Conservation (phyloP, 2,329 filamentous ascomycete species). For the Pseudocercospora pini-densiflorae region DNA sequence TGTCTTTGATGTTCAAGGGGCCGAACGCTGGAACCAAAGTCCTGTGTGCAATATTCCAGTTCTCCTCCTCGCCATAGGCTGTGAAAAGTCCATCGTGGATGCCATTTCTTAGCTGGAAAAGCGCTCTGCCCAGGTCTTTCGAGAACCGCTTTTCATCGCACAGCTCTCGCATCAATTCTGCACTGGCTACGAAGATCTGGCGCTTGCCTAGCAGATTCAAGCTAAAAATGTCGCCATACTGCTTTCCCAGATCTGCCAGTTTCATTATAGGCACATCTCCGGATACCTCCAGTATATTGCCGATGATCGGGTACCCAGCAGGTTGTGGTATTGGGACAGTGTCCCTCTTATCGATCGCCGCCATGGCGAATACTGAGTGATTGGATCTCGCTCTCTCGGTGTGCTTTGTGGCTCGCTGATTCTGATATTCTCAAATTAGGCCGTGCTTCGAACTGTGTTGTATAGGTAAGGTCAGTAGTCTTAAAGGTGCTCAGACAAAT, state of each 20-base stretch:
- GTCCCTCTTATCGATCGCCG: constrained; percentile 27
- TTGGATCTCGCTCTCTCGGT: no score
- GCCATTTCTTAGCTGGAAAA: constrained; percentile 63
- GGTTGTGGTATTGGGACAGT: constrained; percentile 62
- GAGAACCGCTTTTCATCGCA: constrained; percentile 55
- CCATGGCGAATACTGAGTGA: constrained; percentile 11
- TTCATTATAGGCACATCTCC: constrained; percentile 58
- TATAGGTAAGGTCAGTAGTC: no score
- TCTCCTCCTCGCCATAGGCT: constrained; percentile 48
- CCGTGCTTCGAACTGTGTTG: no score
- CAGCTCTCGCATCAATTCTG: constrained; percentile 44
- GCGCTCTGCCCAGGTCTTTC: constrained; percentile 58
- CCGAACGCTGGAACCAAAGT: constrained; percentile 72
- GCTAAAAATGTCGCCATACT: constrained; percentile 34
- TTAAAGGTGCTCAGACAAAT: not conserved
- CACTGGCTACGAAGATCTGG: constrained; percentile 30
- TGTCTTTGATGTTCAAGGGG: constrained; percentile 67
- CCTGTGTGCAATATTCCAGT: constrained; percentile 48
- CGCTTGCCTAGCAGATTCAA: constrained; percentile 26
- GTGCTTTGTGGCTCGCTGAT: no score
- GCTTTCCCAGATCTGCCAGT: constrained; percentile 55
- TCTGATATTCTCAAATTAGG: no score
- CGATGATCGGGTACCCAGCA: constrained; percentile 66
- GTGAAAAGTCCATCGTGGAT: constrained; percentile 71
- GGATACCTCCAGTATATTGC: constrained; percentile 68